Percentiles rank a stretch among this genome's conserved stretches.
Evolutionary conservation across 805 yeast genomes (phyloP).

Genomic region (Candida koratica): DNA sequence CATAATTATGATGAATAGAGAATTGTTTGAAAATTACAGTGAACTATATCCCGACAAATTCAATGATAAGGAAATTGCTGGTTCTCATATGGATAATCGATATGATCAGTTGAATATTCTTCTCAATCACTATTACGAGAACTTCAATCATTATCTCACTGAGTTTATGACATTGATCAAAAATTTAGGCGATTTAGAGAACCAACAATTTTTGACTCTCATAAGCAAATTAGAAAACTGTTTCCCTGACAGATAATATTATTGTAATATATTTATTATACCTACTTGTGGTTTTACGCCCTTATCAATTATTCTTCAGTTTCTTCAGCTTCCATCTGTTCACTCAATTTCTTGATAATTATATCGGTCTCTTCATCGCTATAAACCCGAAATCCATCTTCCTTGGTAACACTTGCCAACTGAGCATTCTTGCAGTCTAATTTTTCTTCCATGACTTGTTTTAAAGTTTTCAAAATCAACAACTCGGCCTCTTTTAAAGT

Average conservation of each 20-base stretch:
- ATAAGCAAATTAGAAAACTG: conserved; percentile 41
- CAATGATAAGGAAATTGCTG: conserved; percentile 36
- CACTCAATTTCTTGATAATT: conserved; percentile 73
- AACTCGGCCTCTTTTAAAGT: conserved; percentile 92
- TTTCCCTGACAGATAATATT: conserved; percentile 24
- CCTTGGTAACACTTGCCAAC: conserved; percentile 86
- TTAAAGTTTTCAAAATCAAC: conserved; percentile 79
- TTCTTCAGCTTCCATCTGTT: conserved; percentile 45
- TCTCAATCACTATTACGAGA: conserved; percentile 40
- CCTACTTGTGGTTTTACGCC: background rate
- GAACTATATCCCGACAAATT: conserved; percentile 35
- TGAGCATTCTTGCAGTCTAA: conserved; percentile 93
- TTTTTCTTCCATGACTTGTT: conserved; percentile 99
- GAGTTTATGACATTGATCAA: conserved; percentile 45
- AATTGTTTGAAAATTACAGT: conserved; percentile 39
- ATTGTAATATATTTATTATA: conserved; percentile 1
- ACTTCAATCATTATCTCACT: conserved; percentile 42
- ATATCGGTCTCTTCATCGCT: conserved; percentile 76
- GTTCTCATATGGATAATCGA: conserved; percentile 36
- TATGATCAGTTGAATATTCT: conserved; percentile 38
- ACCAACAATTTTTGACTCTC: conserved; percentile 41
- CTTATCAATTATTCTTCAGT: conserved; percentile 2
- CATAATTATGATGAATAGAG: conserved; percentile 46
- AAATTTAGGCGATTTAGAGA: conserved; percentile 48
- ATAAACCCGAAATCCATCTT: conserved; percentile 81